Evolutionary conservation across 164 flowering plant species (phyloP).

Genomic region (Dillenia suffruticosa): DNA sequence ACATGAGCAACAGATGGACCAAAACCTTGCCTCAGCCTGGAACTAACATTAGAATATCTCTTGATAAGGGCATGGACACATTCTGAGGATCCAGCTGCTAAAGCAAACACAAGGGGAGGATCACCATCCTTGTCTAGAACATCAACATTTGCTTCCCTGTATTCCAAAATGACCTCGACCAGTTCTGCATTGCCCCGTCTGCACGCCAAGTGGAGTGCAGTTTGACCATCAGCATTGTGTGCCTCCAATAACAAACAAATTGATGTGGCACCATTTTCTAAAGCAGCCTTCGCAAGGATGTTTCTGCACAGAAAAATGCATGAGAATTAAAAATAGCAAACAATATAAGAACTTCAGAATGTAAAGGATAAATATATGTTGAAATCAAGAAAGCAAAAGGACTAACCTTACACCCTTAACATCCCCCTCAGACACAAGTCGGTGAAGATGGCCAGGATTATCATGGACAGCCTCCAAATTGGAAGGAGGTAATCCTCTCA

Average conservation of each 20-base stretch:
- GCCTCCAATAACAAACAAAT: conserved; percentile 66
- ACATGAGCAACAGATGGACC: conserved; percentile 99
- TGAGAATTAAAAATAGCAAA: background rate
- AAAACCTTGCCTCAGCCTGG: conserved; percentile 79
- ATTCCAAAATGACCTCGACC: conserved; percentile 78
- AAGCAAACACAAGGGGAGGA: conserved; percentile 98
- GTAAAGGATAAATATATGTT: background rate
- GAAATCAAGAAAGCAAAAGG: conserved; percentile 1
- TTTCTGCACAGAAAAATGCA: conserved; percentile 38
- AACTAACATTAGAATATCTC: conserved; percentile 76
- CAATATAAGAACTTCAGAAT: background rate
- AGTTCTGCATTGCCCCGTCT: conserved; percentile 82
- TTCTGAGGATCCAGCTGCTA: conserved; percentile 97
- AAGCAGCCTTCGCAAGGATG: conserved; percentile 73
- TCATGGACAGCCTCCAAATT: conserved; percentile 45
- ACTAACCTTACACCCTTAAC: conserved; percentile 78
- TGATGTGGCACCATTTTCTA: conserved; percentile 36
- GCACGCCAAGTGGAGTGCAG: conserved; percentile 96
- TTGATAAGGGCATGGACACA: conserved; percentile 79
- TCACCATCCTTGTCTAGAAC: conserved; percentile 94
- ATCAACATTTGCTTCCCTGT: conserved; percentile 76
- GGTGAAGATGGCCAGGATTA: conserved; percentile 60
- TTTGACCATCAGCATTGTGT: conserved; percentile 92
- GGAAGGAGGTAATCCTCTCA: conserved; percentile 41
- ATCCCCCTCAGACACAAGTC: conserved; percentile 79